Percentiles rank a stretch among this genome's conserved stretches.
These are phyloP conservation scores for Chalaropsis thielavioides DNA, from an alignment of 2,329 filamentous ascomycete genomes.

Conservation along the genomic window DNA sequence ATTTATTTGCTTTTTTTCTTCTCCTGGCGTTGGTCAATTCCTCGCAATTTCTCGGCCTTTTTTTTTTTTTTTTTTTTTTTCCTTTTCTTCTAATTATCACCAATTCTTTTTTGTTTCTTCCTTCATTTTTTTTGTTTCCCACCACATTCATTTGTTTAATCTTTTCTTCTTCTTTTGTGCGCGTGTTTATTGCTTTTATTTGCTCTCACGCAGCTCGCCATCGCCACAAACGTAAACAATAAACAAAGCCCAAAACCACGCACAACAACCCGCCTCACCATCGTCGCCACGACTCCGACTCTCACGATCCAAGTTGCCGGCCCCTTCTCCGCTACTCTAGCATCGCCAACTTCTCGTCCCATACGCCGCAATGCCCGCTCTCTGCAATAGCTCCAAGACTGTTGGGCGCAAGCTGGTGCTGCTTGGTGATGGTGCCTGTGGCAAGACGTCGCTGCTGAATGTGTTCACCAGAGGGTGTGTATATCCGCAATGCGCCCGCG, in stretches of 20 bases:
- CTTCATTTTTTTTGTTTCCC: background rate
- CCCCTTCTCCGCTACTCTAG: background rate
- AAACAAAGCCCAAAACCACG: background rate
- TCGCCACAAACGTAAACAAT: background rate
- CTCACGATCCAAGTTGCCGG: background rate
- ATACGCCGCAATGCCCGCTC: constrained; percentile 21
- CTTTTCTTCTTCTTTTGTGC: constrained; percentile 2
- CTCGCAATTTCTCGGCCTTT: background rate
- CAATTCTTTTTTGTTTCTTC: constrained; percentile 8
- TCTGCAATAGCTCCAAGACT: constrained; percentile 62
- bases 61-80: background rate
- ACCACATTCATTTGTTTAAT: constrained; percentile 8
- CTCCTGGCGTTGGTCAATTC: background rate
- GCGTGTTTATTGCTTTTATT: background rate
- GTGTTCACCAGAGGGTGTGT: constrained; percentile 92
- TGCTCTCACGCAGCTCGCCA: background rate
- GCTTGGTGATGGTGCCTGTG: constrained; percentile 86
- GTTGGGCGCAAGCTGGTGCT: constrained; percentile 94
- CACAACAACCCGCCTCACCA: background rate
- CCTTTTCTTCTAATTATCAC: background rate
- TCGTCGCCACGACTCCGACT: background rate
- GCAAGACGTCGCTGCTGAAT: constrained; percentile 92
- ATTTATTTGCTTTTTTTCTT: background rate
- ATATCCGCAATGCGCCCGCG: too few relatives aligned
- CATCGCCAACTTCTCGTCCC: background rate